Conservation (phyloP, 257 asterid species). For the Rehmannia glutinosa region DNA sequence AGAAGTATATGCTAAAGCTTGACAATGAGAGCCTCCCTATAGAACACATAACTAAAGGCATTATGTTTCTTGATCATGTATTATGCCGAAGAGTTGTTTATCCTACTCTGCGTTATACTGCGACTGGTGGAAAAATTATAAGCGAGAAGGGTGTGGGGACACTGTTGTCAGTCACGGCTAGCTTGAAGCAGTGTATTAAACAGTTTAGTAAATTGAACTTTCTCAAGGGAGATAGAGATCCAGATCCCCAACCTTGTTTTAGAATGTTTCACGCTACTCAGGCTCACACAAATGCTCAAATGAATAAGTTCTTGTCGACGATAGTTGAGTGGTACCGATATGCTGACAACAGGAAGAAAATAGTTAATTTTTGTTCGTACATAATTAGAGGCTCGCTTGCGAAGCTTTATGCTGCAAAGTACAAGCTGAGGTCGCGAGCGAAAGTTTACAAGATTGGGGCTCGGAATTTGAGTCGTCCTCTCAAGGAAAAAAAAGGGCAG, state of each 20-base stretch:
- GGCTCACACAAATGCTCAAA: constrained; percentile 96
- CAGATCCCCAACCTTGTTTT: constrained; percentile 98
- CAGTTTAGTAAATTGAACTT: constrained; percentile 79
- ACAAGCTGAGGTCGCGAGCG: constrained; percentile 92
- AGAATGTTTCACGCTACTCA: constrained; percentile 99
- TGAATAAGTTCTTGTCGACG: constrained; percentile 84
- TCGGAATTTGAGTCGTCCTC: constrained; percentile 80
- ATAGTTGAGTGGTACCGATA: constrained; percentile 98
- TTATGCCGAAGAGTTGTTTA: constrained; percentile 92
- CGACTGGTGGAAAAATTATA: constrained; percentile 94
- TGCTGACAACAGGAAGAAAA: constrained; percentile 93
- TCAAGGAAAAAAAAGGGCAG: constrained; percentile 90
- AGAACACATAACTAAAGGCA: constrained; percentile 96
- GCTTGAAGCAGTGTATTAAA: constrained; percentile 86
- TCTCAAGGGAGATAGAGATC: constrained; percentile 95
- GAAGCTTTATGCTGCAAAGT: constrained; percentile 96
- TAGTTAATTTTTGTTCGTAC: constrained; percentile 89
- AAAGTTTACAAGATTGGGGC: constrained; percentile 89
- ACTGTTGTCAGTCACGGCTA: constrained; percentile 85
- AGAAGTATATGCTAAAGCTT: constrained; percentile 82
- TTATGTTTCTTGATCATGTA: constrained; percentile 95
- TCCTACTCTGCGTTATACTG: constrained; percentile 90
- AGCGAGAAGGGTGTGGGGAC: constrained; percentile 98
- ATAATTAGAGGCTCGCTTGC: constrained; percentile 96
- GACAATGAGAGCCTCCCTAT: constrained; percentile 90